These are phyloP conservation scores for Ambrosiella xylebori DNA, from an alignment of 2,329 filamentous ascomycete genomes.

Conservation along the genomic window DNA sequence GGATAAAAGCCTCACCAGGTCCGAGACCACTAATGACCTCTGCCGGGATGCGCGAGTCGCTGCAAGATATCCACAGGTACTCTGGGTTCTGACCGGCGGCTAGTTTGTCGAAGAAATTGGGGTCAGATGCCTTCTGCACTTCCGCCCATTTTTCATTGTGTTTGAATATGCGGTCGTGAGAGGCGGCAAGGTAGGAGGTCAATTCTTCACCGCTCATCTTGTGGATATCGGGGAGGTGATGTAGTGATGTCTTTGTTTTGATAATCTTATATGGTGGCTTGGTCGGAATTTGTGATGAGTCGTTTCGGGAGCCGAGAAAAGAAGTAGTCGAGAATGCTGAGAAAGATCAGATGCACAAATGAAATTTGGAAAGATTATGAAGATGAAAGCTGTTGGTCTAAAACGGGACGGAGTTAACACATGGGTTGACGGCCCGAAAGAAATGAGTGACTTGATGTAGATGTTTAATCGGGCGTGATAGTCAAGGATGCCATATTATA, in stretches of 20 bases:
- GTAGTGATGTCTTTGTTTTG: too few species aligned
- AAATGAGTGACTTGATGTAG: too few species aligned
- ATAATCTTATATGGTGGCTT: neutral
- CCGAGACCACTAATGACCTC: conserved; percentile 68
- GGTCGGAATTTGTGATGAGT: neutral
- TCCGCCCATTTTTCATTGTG: conserved; percentile 51
- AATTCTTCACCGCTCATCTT: neutral
- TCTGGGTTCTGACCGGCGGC: conserved; percentile 48
- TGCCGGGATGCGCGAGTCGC: conserved; percentile 80
- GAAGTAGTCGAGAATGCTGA: too few species aligned
- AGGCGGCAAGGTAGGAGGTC: conserved; percentile 37
- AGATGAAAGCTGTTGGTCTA: too few species aligned
- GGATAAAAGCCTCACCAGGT: conserved; percentile 84
- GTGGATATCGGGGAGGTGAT: neutral
- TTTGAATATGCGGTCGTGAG: conserved; percentile 50
- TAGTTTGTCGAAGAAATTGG: conserved; percentile 48
- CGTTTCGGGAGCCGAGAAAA: too few species aligned
- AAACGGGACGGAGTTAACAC: too few species aligned
- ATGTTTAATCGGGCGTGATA: too few species aligned
- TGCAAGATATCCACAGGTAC: conserved; percentile 80
- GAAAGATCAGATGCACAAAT: too few species aligned
- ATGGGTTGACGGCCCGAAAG: too few species aligned
- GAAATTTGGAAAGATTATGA: too few species aligned
- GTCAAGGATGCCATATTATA: too few species aligned
- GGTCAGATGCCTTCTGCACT: conserved; percentile 39